These are phyloP conservation scores for Trichoderma orchidacearum DNA, from an alignment of 495 filamentous ascomycete genomes.

Conservation along the genomic window DNA sequence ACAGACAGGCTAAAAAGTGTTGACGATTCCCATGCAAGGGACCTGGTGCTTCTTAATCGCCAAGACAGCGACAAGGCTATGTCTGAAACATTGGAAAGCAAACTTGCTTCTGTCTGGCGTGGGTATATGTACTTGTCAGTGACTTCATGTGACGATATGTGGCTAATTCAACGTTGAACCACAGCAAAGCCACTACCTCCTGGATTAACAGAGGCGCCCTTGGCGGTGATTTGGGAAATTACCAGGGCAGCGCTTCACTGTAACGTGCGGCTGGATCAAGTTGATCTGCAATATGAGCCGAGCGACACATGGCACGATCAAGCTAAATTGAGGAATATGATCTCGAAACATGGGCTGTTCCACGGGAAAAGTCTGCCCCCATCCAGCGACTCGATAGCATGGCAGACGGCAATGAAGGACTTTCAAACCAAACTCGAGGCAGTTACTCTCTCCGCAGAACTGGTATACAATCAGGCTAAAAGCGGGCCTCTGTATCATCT, in stretches of 20 bases:
- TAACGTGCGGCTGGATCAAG: constrained; percentile 16
- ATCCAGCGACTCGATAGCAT: constrained; percentile 16
- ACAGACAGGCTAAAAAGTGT: background rate
- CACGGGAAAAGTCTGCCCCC: constrained; percentile 27
- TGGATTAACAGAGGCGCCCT: constrained; percentile 21
- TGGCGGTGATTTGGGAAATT: constrained; percentile 32
- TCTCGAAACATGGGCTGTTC: constrained; percentile 17
- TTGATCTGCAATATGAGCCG: constrained; percentile 19
- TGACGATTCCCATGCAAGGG: background rate
- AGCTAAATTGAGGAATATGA: constrained; percentile 16
- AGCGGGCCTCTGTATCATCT: constrained; percentile 18
- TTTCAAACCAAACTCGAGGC: constrained; percentile 16
- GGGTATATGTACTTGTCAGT: constrained; percentile 1
- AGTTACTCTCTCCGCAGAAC: constrained; percentile 19
- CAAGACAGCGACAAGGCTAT: background rate
- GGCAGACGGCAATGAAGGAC: constrained; percentile 18
- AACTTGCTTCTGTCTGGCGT: constrained; percentile 18
- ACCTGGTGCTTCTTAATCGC: background rate
- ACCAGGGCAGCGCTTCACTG: constrained; percentile 28
- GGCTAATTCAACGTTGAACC: background rate
- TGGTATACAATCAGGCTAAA: constrained; percentile 10
- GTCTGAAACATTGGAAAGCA: background rate
- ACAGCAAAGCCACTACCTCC: constrained; percentile 20
- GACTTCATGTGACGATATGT: no score
- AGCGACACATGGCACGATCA: constrained; percentile 15